phyloP scores from a whole-genome alignment of 2,329 filamentous ascomycete species.

The Leptographium wingfieldii region DNA sequence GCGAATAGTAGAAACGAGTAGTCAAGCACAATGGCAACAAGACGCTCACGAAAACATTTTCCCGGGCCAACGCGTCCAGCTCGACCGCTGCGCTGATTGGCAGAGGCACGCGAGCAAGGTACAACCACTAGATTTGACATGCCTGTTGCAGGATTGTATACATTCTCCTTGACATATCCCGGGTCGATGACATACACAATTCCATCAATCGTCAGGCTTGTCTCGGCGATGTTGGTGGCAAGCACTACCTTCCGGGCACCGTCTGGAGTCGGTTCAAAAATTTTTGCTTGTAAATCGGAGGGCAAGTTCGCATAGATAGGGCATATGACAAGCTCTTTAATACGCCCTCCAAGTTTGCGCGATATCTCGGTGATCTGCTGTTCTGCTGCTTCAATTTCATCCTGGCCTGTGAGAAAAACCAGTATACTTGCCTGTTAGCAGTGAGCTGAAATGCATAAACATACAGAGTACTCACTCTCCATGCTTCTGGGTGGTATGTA shows the following conservation, averaged over 20 bases:
- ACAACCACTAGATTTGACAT: conserved; percentile 89
- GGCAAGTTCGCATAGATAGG: conserved; percentile 93
- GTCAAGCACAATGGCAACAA: not conserved
- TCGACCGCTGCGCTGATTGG: conserved; percentile 84
- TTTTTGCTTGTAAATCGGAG: conserved; percentile 79
- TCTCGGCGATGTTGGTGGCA: conserved; percentile 95
- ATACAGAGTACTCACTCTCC: conserved; percentile 44
- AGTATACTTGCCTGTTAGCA: conserved; percentile 41
- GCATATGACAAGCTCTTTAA: conserved; percentile 78
- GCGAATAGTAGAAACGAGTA: not conserved
- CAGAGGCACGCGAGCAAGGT: conserved; percentile 81
- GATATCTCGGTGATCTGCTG: conserved; percentile 75
- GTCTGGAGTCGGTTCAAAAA: conserved; percentile 84
- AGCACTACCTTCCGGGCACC: conserved; percentile 82
- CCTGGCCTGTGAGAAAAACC: conserved; percentile 89
- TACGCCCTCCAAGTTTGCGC: conserved; percentile 70
- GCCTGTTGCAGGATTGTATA: conserved; percentile 80
- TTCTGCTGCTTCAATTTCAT: conserved; percentile 86
- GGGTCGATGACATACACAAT: conserved; percentile 95
- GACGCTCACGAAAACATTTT: conserved; percentile 63
- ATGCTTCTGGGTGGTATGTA: conserved; percentile 71
- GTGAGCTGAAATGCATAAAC: not conserved
- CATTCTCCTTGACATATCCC: conserved; percentile 89
- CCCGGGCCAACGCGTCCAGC: conserved; percentile 86
- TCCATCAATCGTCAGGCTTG: conserved; percentile 86